Base-by-base conservation (phyloP, 75 land plant species). In the Cunninghamia lanceolata region DNA sequence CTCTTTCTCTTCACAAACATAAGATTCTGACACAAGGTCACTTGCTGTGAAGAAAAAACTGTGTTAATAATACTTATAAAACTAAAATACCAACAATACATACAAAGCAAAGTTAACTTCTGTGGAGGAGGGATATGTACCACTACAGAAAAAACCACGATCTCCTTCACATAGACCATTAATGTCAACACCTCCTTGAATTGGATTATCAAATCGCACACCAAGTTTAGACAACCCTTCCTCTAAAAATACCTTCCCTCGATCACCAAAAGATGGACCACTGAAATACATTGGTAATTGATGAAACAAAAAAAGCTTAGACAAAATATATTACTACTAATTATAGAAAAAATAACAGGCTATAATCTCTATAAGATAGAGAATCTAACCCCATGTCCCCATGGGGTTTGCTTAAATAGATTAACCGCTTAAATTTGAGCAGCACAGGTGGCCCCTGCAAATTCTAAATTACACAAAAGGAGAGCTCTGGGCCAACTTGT, bases 141-240 rank as follows among this genome's bases (percentile, higher is more conserved):
- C 93, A 79, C 87, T 42, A 80, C 94, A 95, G 78, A 92, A 95
- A 86, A 94, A 94, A 32, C 97, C 97, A 87, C 92, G 93, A 86
- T 90, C 89, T 46, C 86, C 93, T 89, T 94, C 97, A 90, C 97
- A 95, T 45, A 89, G 84, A 38, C 94, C 94, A 13, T 95, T 94
- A 82, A 95, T 93, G 83, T 94, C 88, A 79, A 86, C 89, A 25
- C 97, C 95, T 0, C 89, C 97, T 63, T 94, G 89, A 66, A 95
- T 88, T 56, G 92, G 75, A 63, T 85, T 88, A 66, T 95, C 97
- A 92, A 95, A 95, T 89, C 94, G 88, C 38, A 94, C 95, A 17
- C 95, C 97, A 87, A 95, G 87, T 90, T 95, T 95, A 34, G 92
- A 88, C 16, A 86, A 84, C 7, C 87, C 92, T 86, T 95, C 93